Evolutionary conservation across 768 basidiomycete species (phyloP), one percentile per base, ranked within the genome.

Genomic region (Auricularia cornea): DNA sequence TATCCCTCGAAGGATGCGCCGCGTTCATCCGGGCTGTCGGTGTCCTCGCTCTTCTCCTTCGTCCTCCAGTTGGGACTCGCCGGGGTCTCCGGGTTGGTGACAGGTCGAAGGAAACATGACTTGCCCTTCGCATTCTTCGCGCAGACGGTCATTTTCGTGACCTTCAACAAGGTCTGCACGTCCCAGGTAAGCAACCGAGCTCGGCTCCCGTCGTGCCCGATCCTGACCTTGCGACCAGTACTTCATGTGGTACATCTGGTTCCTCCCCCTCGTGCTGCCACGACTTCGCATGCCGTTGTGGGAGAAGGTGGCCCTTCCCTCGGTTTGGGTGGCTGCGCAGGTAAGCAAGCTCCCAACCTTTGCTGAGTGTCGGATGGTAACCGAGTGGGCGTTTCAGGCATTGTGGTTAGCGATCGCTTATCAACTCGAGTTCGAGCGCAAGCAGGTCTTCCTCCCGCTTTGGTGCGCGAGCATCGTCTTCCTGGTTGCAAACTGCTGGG

Each of bases 121-220:
- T 78, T 98, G 3, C 80, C 85, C 8, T 89, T 94, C 66, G 80
- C 89, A 3, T 96, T 92, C 91, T 94, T 97, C 71, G 80, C 95
- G 14, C 95, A 98, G 74, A 98, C 97, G 2, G 82, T 82, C 40
- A 77, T 83, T 0, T 98, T 99, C 70, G 95, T 98, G n/a, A 76
- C 93, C 8, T 96, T 98, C 78, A 99, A 98, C 74, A 95, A 96
- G 74, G 97, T 99, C 60, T 97, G 95, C 82, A 99, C 97, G 0
- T 97, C 94, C 0, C 94, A 96, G 81, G 93, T 91, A 68, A 66
- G 80, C 72, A 12, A 30, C 14, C 10, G 33, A 16, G 3, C 18
- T 40, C 18, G 8, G 18, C 54, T 67, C 54, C 72, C 70, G 14
- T 52, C n/a, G 51, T 31, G n/a, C 64, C 31, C 44, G 30, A 59